phyloP scores from a whole-genome alignment of 495 filamentous ascomycete genomes.

The Penicillium longicatenatum region DNA sequence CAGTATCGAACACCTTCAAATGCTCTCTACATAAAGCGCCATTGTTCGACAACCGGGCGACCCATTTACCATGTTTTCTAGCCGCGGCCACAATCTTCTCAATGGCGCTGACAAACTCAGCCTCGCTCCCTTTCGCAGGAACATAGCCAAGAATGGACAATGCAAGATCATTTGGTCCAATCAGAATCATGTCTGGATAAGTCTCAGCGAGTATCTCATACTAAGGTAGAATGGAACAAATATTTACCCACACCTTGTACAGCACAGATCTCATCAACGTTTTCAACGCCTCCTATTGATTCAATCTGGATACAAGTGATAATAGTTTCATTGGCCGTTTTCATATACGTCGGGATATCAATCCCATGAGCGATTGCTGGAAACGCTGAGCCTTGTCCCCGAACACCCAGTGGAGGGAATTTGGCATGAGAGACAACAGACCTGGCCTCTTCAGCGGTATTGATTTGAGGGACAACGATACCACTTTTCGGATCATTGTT shows the following conservation, averaged over 20 bases:
- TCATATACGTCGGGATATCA: constrained; percentile 54
- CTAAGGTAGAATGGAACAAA: too few relatives aligned
- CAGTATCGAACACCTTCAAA: constrained; percentile 33
- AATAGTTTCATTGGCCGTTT: constrained; percentile 75
- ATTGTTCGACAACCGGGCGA: constrained; percentile 33
- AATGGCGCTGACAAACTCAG: constrained; percentile 34
- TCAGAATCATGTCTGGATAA: constrained; percentile 52
- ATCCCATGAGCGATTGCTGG: constrained; percentile 27
- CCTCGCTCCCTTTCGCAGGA: constrained; percentile 30
- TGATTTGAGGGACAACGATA: constrained; percentile 65
- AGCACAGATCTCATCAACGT: constrained; percentile 30
- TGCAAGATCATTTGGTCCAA: constrained; percentile 63
- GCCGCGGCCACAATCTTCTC: constrained; percentile 34
- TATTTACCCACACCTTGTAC: constrained; percentile 24
- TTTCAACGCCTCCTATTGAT: constrained; percentile 69
- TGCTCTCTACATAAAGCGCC: constrained; percentile 29
- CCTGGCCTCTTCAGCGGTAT: constrained; percentile 66
- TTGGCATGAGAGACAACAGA: constrained; percentile 57
- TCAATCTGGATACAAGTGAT: constrained; percentile 86
- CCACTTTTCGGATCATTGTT: constrained; percentile 17
- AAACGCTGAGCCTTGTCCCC: constrained; percentile 34
- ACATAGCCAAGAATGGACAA: constrained; percentile 29
- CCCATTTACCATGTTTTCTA: constrained; percentile 38
- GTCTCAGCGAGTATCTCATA: constrained; percentile 3
- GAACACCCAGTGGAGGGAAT: constrained; percentile 33